Evolutionary conservation across 805 yeast species (phyloP), one percentile per base, ranked within the genome.

Genomic region (Saccharomycopsis guyanensis): DNA sequence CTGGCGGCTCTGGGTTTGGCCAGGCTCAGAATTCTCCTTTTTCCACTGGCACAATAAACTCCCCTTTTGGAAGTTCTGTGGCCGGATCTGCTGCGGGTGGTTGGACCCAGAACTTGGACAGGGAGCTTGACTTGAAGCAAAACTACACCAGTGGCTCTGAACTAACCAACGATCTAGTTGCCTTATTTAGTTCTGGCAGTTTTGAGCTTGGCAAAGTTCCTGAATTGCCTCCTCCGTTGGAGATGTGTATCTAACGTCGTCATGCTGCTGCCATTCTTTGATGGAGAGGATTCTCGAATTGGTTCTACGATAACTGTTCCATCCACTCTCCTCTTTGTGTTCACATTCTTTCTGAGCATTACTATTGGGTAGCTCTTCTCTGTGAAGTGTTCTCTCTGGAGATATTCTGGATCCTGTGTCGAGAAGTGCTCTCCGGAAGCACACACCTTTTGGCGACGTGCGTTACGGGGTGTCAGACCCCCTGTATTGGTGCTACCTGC

Each of bases 121-220:
- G 5, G 20, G 53, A 51, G 2, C 56, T 58, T 3, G 60, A 63
- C 36, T 59, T 58, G 3, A 63, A 33, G 37, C 37, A 59, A 20
- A 57, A 57, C 18, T 49, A 40, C 48, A 47, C 62, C 53, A 55
- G 55, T 2, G 55, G 62, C 3, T 66, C 63, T 0, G 75, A 72
- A 3, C 54, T 79, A 2, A 63, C 73, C 40, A 72, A 70, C 3
- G 63, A 56, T 2, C 67, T 78, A 0, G 40, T 66, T 7, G 66
- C 62, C 4, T 71, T 72, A 19, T 86, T 84, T 58, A 58, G 68
- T 51, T 66, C 74, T 1, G 53, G 57, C 0, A 44, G 49, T 3
- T 84, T 84, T 53, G 57, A 61, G n/a, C 55, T 83, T 27, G 91
- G 89, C 0, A 61, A 63, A 22, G 76, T 84, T 2, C 94, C 94